These are phyloP conservation scores for Globisporangium alternatum DNA, from an alignment of 352 stramenopile genomes.

Conservation along the genomic window DNA sequence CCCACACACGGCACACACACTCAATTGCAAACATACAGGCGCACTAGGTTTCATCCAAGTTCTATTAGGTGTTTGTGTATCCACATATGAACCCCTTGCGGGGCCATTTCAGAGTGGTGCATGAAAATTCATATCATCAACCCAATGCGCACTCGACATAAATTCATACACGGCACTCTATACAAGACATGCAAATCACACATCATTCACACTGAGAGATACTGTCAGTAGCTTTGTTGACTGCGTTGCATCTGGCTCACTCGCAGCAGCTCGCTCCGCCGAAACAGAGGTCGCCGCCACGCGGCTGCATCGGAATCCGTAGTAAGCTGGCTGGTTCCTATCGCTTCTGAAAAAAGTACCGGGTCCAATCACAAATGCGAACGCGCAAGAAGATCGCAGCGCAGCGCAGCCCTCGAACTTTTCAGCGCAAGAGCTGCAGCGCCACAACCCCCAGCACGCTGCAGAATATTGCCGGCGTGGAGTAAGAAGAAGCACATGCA, in stretches of 20 bases:
- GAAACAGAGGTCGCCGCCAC: not conserved
- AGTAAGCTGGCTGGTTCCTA: slow-evolving; percentile 81
- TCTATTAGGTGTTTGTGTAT: slow-evolving; percentile 60
- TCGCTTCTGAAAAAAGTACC: slow-evolving; percentile 90
- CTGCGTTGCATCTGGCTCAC: slow-evolving; percentile 36
- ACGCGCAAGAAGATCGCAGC: slow-evolving; percentile 21
- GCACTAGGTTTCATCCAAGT: slow-evolving; percentile 52
- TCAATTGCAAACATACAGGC: slow-evolving; percentile 9
- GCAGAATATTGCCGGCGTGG: slow-evolving; percentile 87
- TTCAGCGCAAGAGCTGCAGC: slow-evolving; percentile 59
- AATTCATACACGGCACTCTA: slow-evolving; percentile 13
- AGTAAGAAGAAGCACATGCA: slow-evolving; percentile 77
- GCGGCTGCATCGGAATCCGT: slow-evolving; percentile 66
- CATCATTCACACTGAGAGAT: slow-evolving; percentile 4
- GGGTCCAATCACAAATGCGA: slow-evolving; percentile 81
- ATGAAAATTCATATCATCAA: slow-evolving; percentile 88
- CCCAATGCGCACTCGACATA: slow-evolving; percentile 23
- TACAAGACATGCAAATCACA: slow-evolving; percentile 18
- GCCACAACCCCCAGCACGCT: slow-evolving; percentile 20
- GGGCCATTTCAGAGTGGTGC: slow-evolving; percentile 77
- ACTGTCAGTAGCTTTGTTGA: slow-evolving; percentile 88
- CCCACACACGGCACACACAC: slow-evolving; percentile 12
- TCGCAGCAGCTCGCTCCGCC: slow-evolving; percentile 5
- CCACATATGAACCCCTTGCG: slow-evolving; percentile 41
- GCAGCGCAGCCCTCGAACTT: slow-evolving; percentile 52